These are phyloP conservation scores for Hygrophila difformis DNA, from an alignment of 257 asterid genomes.

Conservation along the genomic window DNA sequence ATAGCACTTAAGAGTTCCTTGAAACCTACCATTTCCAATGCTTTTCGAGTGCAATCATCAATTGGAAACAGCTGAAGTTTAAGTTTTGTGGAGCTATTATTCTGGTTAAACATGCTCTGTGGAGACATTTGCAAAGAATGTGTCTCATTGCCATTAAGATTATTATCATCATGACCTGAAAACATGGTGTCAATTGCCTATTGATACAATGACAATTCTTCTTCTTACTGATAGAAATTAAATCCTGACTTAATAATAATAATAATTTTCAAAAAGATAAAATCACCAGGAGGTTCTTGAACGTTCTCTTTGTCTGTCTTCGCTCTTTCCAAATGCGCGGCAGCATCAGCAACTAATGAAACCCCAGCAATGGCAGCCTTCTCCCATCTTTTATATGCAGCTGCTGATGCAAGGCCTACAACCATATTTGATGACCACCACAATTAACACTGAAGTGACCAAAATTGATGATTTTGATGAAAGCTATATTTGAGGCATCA, in stretches of 20 bases:
- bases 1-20: background rate
- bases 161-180: constrained; percentile 48
- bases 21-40: constrained; percentile 73
- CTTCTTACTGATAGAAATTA: no score
- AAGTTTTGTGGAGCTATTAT: constrained; percentile 47
- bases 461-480: no score
- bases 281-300: constrained; percentile 52
- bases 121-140: constrained; percentile 27
- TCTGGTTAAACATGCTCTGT: constrained; percentile 23
- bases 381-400: constrained; percentile 98
- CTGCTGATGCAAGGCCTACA: constrained; percentile 52
- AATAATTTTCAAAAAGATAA: no score
- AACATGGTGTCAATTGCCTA: background rate
- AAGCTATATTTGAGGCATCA: no score
- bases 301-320: constrained; percentile 51
- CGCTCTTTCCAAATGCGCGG: constrained; percentile 90
- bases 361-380: constrained; percentile 99
- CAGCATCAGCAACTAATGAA: constrained; percentile 98
- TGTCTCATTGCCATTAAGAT: constrained; percentile 40
- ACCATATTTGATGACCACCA: constrained; percentile 13
- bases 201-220: no score
- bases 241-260: no score
- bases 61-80: constrained; percentile 94
- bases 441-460: background rate
- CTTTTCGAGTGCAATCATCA: constrained; percentile 74